Conservation (phyloP, 345 rosid genomes). For the Lenwebbia sp. region DNA sequence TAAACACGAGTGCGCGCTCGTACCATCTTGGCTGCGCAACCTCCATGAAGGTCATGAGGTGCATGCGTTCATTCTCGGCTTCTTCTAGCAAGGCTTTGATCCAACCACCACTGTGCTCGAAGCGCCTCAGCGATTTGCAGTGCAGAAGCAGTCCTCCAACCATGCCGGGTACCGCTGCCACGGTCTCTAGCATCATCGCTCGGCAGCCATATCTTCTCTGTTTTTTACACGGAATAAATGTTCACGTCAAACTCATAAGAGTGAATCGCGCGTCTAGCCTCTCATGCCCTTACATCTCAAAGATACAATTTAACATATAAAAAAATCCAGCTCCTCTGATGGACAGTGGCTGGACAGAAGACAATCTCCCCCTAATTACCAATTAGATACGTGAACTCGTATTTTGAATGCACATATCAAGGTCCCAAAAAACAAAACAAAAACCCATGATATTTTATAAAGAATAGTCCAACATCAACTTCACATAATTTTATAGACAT, state of each 20-base stretch:
- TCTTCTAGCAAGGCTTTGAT: slow-evolving; percentile 68
- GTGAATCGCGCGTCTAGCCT: background rate
- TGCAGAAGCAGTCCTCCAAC: slow-evolving; percentile 74
- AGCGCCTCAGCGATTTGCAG: slow-evolving; percentile 57
- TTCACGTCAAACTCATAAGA: background rate
- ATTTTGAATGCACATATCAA: background rate
- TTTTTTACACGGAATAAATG: background rate
- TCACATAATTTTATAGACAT: background rate
- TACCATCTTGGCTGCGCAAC: slow-evolving; percentile 65
- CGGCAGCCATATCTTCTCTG: slow-evolving; percentile 68
- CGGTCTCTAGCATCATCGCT: slow-evolving; percentile 88
- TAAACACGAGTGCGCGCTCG: slow-evolving; percentile 57
- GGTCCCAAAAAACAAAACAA: no score
- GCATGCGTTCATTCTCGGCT: slow-evolving; percentile 90
- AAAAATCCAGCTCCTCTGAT: background rate
- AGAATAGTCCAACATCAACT: background rate
- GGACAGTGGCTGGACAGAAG: background rate
- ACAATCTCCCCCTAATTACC: background rate
- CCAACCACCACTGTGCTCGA: slow-evolving; percentile 86
- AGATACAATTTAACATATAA: background rate
- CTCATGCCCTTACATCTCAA: background rate
- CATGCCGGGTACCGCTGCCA: slow-evolving; percentile 84
- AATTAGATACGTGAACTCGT: background rate
- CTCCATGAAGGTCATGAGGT: slow-evolving; percentile 88
- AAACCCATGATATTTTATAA: background rate